Percentiles rank a stretch among this genome's conserved stretches.
phyloP scores from a whole-genome alignment of 495 filamentous ascomycete species.

The Penicillium salamii region DNA sequence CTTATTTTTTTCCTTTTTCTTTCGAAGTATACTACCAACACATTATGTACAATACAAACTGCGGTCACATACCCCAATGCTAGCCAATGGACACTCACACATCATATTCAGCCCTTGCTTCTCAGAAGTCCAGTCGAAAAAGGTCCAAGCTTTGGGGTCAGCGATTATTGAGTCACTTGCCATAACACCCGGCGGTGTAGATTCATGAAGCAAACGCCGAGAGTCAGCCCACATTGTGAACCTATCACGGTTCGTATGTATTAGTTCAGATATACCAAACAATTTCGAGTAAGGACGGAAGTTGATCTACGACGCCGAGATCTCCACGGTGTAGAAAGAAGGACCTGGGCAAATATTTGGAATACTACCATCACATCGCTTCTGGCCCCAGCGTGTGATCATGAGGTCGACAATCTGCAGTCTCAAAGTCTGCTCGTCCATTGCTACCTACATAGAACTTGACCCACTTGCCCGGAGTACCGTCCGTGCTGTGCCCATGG shows the following conservation, averaged over 20 bases:
- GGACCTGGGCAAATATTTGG: background rate
- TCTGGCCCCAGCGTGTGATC: too few species aligned
- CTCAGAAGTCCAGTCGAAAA: background rate
- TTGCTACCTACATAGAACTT: background rate
- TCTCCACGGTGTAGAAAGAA: background rate
- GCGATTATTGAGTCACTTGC: background rate
- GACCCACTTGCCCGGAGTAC: background rate
- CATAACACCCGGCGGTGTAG: background rate
- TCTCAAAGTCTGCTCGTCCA: background rate
- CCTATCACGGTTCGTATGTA: too few species aligned
- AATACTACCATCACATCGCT: background rate
- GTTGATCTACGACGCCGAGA: background rate
- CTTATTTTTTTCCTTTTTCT: slow-evolving; percentile 22
- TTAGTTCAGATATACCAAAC: too few species aligned
- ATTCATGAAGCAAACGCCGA: too few species aligned
- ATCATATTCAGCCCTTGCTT: background rate
- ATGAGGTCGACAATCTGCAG: too few species aligned
- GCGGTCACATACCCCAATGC: slow-evolving; percentile 9
- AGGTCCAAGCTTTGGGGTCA: background rate
- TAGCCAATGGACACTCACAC: background rate
- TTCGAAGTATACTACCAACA: slow-evolving; percentile 17
- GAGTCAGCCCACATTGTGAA: too few species aligned
- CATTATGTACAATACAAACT: slow-evolving; percentile 23
- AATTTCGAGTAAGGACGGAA: too few species aligned
- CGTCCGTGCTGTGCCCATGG: background rate